Conservation (phyloP, 805 yeast genomes). For the Candida dendrica region DNA sequence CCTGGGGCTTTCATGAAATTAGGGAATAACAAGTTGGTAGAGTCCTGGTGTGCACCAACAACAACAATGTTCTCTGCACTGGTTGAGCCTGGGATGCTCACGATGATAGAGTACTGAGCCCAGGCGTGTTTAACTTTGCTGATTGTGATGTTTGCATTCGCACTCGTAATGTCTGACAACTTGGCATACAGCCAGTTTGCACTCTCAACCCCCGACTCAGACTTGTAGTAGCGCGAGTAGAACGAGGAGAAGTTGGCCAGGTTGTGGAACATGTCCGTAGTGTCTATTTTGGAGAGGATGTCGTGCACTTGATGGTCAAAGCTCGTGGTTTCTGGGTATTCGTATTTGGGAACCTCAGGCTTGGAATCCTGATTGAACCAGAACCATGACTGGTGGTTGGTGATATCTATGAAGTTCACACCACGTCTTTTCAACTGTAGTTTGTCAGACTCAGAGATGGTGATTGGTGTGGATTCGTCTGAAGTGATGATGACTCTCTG, state of each 20-base stretch:
- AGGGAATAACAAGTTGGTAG: conserved; percentile 70
- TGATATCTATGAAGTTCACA: conserved; percentile 57
- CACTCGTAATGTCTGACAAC: conserved; percentile 26
- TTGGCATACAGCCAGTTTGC: conserved; percentile 60
- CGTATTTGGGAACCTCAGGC: conserved; percentile 23
- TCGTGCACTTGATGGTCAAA: conserved; percentile 32
- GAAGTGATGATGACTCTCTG: conserved; percentile 11
- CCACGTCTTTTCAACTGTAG: conserved; percentile 39
- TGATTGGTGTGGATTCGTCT: conserved; percentile 12
- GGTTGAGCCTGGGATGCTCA: conserved; percentile 46
- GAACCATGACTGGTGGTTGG: conserved; percentile 29
- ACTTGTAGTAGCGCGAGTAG: conserved; percentile 69
- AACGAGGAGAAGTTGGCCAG: conserved; percentile 63
- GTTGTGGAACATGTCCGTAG: conserved; percentile 39
- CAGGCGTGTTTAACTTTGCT: conserved; percentile 59
- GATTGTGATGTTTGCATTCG: conserved; percentile 34
- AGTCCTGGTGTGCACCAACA: conserved; percentile 87
- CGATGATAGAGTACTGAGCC: conserved; percentile 74
- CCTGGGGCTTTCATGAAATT: conserved; percentile 73
- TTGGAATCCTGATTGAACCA: conserved; percentile 8
- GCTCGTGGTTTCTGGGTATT: conserved; percentile 44
- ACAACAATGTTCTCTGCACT: conserved; percentile 45
- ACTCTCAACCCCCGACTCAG: conserved; percentile 61
- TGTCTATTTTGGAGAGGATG: conserved; percentile 38
- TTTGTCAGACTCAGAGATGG: conserved; percentile 35